Evolutionary conservation across 2,329 filamentous ascomycete species (phyloP), one percentile per base, ranked within the genome.

Genomic region (Pseudovirgaria hyperparasitica): DNA sequence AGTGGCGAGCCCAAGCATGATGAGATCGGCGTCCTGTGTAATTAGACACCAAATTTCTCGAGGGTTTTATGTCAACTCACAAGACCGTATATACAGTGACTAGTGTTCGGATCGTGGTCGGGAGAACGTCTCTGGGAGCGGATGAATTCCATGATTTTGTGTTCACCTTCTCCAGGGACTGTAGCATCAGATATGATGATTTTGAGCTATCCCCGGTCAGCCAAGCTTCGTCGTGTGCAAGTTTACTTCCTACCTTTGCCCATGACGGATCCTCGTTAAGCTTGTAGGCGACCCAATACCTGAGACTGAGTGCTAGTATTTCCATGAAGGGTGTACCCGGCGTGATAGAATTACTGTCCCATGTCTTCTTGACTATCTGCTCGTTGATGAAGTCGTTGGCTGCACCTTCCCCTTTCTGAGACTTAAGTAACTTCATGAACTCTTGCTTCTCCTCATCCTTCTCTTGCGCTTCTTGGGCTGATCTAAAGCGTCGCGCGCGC

Each of bases 321-420:
- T 93, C 82, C 92, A 98, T 98, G 58, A 98, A 98, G 0, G 92
- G 92, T 2, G 90, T 98, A 43, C 90, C 90, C 10, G 90, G 87
- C 1, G 87, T 96, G 49, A 96, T 96, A 32, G 74, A 72, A 46
- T 79, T 79, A 45, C 70, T 76, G 46, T 98, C 90, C 69, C 92
- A 98, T 6, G 84, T 90, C 57, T 93, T 94, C 57, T 92, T 82
- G 27, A 76, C 49, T 19, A 68, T 68, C 34, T 76, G 70, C 16
- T 72, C 65, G 26, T 78, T 65, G 10, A 72, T 58, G 13, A 60
- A 64, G 37, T 76, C 74, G 32, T 43, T 74, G 68, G 54, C 50
- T 21, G 48, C 50, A 23, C 50, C 50, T 39, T 42, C 58, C 35
- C 40, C 55, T 43, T 76, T 81, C 49, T 92, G 79, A 40, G 80